phyloP scores from a whole-genome alignment of 768 basidiomycete species.

The Crucibulum laeve region DNA sequence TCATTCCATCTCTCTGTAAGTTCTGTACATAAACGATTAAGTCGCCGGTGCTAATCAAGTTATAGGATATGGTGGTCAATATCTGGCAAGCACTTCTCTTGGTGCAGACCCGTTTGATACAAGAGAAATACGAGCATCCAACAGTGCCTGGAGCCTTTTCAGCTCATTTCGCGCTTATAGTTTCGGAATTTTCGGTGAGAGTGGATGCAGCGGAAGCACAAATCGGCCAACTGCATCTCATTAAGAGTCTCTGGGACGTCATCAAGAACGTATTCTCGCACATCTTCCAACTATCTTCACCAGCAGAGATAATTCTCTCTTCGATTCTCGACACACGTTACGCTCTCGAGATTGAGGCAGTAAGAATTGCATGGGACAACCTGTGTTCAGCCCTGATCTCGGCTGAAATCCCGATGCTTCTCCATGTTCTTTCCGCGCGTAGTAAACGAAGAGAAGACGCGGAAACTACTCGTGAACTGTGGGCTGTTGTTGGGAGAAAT shows the following conservation, averaged over 20 bases:
- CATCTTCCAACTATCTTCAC: constrained; percentile 32
- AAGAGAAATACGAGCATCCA: constrained; percentile 30
- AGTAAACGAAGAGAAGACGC: constrained; percentile 20
- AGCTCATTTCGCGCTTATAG: constrained; percentile 23
- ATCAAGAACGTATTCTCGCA: constrained; percentile 44
- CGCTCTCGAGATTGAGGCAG: constrained; percentile 27
- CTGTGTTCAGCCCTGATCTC: constrained; percentile 47
- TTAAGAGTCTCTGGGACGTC: constrained; percentile 46
- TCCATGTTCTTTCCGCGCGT: constrained; percentile 26
- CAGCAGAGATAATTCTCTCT: constrained; percentile 42
- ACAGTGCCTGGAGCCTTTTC: constrained; percentile 29
- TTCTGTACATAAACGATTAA: constrained; percentile 7
- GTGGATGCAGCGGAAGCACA: constrained; percentile 22
- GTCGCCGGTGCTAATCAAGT: neutral
- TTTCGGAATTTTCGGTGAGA: constrained; percentile 30
- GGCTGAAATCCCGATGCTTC: constrained; percentile 31
- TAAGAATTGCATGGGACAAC: constrained; percentile 40
- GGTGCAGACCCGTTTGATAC: constrained; percentile 37
- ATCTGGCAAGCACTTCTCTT: constrained; percentile 59
- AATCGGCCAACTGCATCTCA: constrained; percentile 29
- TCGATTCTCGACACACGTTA: constrained; percentile 41
- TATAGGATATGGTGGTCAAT: constrained; percentile 33
- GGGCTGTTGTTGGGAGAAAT: constrained; percentile 38
- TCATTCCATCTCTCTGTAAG: neutral
- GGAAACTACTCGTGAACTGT: constrained; percentile 40